Percentiles rank a stretch among this genome's conserved stretches.
Conservation (phyloP, 176 grass and related monocot genomes). For the Triticum aestivum region DNA sequence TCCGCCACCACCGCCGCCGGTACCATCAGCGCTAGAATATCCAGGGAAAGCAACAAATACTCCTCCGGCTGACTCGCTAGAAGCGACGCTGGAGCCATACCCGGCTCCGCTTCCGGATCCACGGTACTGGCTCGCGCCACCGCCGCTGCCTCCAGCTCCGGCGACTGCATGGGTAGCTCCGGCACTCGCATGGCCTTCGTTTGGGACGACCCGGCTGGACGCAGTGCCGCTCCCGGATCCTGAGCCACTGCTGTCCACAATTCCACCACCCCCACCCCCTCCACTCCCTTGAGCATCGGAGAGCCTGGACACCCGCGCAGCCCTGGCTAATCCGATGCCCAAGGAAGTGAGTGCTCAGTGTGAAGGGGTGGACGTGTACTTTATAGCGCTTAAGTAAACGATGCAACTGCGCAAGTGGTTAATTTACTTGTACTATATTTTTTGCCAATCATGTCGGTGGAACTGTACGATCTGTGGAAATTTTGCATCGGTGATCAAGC, state of each 20-base stretch:
- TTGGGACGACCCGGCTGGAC: background rate
- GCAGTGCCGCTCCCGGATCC: background rate
- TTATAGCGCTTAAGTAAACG: background rate
- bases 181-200: background rate
- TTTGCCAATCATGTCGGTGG: background rate
- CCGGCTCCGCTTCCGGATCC: background rate
- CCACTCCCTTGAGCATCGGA: background rate
- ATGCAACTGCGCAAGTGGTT: background rate
- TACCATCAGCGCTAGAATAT: background rate
- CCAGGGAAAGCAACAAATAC: background rate
- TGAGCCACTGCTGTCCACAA: background rate
- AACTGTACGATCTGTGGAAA: background rate
- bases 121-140: background rate
- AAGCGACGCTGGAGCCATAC: background rate
- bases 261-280: background rate
- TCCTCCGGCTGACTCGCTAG: background rate
- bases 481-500: background rate
- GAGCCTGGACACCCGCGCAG: background rate
- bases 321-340: slow-evolving; percentile 1
- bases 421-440: background rate
- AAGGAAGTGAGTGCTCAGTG: background rate
- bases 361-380: background rate
- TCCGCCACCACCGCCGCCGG: background rate
- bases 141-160: background rate
- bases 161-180: background rate